Evolutionary conservation across 163 green algal genomes (phyloP), one percentile per base, ranked within the genome.

Genomic region (Botryococcus braunii): DNA sequence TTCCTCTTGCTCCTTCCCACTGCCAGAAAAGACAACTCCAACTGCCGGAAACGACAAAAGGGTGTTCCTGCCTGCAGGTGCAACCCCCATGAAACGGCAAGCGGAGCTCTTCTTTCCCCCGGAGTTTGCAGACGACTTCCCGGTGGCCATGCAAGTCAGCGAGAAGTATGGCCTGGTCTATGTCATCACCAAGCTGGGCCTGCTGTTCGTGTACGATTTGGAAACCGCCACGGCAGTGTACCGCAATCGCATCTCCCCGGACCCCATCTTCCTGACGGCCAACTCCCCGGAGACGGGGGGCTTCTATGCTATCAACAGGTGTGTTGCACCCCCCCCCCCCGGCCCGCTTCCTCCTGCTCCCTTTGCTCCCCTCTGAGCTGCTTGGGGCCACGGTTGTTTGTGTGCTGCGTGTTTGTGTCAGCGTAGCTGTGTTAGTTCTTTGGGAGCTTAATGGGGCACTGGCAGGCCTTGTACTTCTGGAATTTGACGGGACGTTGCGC

Each of bases 51-150:
- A n/a, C n/a, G n/a, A 11, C 23, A 49, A 47, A 49, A 17, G 48
- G 9, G 59, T 46, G 1, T 62, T 57, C 1, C 32, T 68, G n/a
- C 38, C 27, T 43, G 60, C 72, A 79, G 83, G 77, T 61, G 77
- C 70, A 5, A 56, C 82, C 0, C 66, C 70, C 23, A 74, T 88
- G 59, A 96, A 95, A 79, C 86, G 87, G 77, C 85, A 93, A 63
- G 91, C 91, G 25, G 94, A 99, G 82, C 88, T 99, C 8, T 99
- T 99, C 76, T 99, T 99, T 78, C 94, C 94, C 5, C 87, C 89
- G 6, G 94, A 99, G 73, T 98, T 98, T 82, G 85, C 86, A 32
- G 94, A 99, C 67, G 94, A 99, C 76, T 99, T 99, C 71, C 94
- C 94, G 3, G 94, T 99, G 32, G 92, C 90, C 27, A 95, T 99